These are phyloP conservation scores for Gastrolobium villosum DNA, from an alignment of 306 rosid genomes.

Conservation along the genomic window DNA sequence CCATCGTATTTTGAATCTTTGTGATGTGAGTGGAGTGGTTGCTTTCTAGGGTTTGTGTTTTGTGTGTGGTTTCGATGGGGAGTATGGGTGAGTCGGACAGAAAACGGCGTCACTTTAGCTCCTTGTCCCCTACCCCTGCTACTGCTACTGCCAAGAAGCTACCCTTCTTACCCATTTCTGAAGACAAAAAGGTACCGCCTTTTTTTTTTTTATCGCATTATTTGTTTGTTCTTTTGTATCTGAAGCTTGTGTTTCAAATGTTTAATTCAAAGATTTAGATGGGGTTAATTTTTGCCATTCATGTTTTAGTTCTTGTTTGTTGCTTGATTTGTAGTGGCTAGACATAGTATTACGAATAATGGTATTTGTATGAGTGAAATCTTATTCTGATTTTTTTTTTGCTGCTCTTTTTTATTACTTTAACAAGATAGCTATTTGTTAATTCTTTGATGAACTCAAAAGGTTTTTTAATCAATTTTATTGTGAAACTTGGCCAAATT, in stretches of 20 bases:
- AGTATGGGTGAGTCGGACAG: conserved; percentile 88
- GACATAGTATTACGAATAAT: neutral
- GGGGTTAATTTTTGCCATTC: neutral
- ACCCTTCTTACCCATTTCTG: conserved; percentile 77
- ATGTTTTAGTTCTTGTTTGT: conserved; percentile 22
- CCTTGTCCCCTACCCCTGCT: conserved; percentile 81
- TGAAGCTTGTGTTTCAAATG: conserved; percentile 24
- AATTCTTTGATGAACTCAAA: neutral
- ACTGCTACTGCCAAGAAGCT: conserved; percentile 73
- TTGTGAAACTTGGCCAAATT: conserved; percentile 5
- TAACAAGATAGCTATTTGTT: neutral
- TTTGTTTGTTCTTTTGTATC: conserved; percentile 11
- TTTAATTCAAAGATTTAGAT: conserved; percentile 22
- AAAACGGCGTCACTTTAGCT: conserved; percentile 92
- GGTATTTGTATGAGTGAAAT: conserved; percentile 4
- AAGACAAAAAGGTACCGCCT: conserved; percentile 85
- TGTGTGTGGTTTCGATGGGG: conserved; percentile 76
- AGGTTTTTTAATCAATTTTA: neutral
- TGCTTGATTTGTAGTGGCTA: conserved; percentile 32
- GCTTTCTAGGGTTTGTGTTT: conserved; percentile 64
- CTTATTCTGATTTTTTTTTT: neutral
- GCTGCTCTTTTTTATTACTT: neutral
- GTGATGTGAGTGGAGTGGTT: conserved; percentile 62
- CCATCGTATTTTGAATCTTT: conserved; percentile 24
- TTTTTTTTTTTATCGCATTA: conserved; percentile 7